Evolutionary conservation across 306 rosid species (phyloP), one percentile per base, ranked within the genome.

Genomic region (Fagus sylvatica): DNA sequence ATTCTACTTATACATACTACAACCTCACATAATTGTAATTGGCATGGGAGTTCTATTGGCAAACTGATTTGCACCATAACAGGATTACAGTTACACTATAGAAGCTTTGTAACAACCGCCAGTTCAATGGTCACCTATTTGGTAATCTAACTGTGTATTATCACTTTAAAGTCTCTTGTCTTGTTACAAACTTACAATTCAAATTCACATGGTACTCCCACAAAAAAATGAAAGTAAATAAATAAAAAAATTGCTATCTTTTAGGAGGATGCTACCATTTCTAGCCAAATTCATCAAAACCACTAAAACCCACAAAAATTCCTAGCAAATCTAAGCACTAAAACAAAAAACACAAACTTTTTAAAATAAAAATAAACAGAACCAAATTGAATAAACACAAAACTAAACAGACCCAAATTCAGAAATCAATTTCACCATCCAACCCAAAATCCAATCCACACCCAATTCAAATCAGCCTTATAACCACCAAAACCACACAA

Each of bases 401-500:
- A 67, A 10, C 5, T 2, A 73, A 5, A 67, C 19, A 10, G 15
- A 64, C 43, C 71, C 71, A 67, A 71, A 41, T 16, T 53, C 3
- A 22, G 6, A 81, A 72, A 36, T 8, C 15, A 2, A n/a, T 19
- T 53, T 28, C 30, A 53, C 9, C 13, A 30, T 76, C 48, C 53
- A 19, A 12, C 33, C 5, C 78, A 17, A 48, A 46, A n/a, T 22
- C 41, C 5, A 71, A 36, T 10, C 28, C 37, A 36, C 0, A 4
- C 72, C 1, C 1, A 42, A 49, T 54, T 17, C 16, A 71, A 62
- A 71, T 66, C 76, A 75, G 84, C 71, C 48, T 7, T 19, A 41
- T 3, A 2, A 10, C 12, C 61, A 76, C 22, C 48, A 59, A 72
- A 70, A 15, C 32, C 73, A n/a, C n/a, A n/a, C n/a, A n/a, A n/a